phyloP scores from a whole-genome alignment of 73 alveolate genomes.

The Symbiodinium natans region DNA sequence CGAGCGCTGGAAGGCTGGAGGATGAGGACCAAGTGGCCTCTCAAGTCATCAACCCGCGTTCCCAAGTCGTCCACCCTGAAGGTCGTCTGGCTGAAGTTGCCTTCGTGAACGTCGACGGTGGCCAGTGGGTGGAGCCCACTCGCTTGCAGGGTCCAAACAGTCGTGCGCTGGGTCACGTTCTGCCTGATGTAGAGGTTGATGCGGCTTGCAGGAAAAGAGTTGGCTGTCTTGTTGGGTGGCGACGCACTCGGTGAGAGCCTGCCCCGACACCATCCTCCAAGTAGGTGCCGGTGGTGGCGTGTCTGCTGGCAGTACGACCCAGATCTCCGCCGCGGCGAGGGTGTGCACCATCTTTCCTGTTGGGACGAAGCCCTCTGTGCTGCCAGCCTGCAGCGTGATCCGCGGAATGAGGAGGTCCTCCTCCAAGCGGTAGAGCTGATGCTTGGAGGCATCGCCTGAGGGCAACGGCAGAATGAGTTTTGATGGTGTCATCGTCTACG shows the following conservation, averaged over 20 bases:
- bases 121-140: background rate
- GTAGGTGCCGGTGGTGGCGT: background rate
- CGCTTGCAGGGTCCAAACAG: background rate
- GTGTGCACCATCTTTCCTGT: background rate
- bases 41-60: background rate
- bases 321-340: background rate
- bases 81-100: slow-evolving; percentile 1
- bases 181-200: slow-evolving; percentile 8
- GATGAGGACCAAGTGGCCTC: background rate
- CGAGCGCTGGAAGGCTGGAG: background rate
- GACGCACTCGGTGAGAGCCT: background rate
- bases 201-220: background rate
- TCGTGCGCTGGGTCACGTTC: background rate
- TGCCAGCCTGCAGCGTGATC: background rate
- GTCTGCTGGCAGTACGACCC: background rate
- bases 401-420: background rate
- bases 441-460: background rate
- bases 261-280: background rate
- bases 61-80: background rate
- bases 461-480: no score
- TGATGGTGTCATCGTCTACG: no score
- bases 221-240: background rate
- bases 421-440: background rate
- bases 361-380: background rate
- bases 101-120: background rate